A percentile compares a stretch with the other conserved stretches of the same genome.
Evolutionary conservation across 2,329 filamentous ascomycete genomes (phyloP).

Genomic region (Aspergillus sp.): DNA sequence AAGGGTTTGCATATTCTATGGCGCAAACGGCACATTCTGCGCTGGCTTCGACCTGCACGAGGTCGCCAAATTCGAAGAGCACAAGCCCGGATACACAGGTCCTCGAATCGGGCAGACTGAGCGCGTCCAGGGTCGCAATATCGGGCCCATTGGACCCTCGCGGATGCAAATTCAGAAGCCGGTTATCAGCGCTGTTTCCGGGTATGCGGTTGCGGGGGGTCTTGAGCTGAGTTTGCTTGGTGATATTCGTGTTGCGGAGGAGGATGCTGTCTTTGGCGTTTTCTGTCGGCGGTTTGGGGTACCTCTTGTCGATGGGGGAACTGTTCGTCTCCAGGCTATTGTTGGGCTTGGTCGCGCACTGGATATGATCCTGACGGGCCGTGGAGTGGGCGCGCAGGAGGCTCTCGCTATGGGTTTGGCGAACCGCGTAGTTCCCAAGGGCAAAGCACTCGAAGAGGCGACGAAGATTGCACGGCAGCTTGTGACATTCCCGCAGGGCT

Average conservation of each 20-base stretch:
- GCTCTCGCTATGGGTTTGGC: conserved; percentile 58
- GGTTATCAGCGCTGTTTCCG: conserved; percentile 56
- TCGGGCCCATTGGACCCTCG: conserved; percentile 50
- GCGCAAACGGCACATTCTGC: conserved; percentile 55
- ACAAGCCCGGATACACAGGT: neutral
- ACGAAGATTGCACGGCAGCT: conserved; percentile 53
- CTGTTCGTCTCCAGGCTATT: conserved; percentile 56
- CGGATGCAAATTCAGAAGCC: conserved; percentile 52
- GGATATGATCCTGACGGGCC: conserved; percentile 62
- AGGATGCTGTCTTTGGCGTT: conserved; percentile 58
- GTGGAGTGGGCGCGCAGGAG: conserved; percentile 54
- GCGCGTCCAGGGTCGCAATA: conserved; percentile 42
- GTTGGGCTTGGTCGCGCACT: conserved; percentile 59
- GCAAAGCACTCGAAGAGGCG: conserved; percentile 56
- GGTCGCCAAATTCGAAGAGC: conserved; percentile 33
- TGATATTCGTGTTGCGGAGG: conserved; percentile 59
- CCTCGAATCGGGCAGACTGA: conserved; percentile 23
- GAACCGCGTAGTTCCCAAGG: conserved; percentile 58
- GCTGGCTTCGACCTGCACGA: conserved; percentile 59
- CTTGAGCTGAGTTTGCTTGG: conserved; percentile 59
- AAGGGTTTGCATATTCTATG: conserved; percentile 58
- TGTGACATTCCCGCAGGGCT: conserved; percentile 56
- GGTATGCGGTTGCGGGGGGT: conserved; percentile 59
- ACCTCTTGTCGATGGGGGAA: conserved; percentile 58
- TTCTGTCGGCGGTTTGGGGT: conserved; percentile 61